These are phyloP conservation scores for Aspergillus latus DNA, from an alignment of 2,329 filamentous ascomycete species.

Conservation along the genomic window DNA sequence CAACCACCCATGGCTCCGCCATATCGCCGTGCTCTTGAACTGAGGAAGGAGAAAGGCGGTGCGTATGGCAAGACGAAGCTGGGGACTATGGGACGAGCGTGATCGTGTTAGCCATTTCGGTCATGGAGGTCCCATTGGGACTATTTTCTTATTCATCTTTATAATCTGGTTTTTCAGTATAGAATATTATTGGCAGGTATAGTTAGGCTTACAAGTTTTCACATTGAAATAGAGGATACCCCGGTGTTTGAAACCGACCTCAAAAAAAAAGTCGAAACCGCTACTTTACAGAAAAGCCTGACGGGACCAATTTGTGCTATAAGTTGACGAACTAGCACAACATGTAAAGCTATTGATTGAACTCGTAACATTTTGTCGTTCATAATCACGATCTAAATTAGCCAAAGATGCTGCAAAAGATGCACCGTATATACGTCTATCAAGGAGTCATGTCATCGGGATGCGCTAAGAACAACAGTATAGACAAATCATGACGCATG, in stretches of 20 bases:
- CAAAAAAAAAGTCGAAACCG: too few species aligned
- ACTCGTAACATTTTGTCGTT: neutral
- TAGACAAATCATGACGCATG: constrained; percentile 13
- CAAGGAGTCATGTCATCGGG: constrained; percentile 8
- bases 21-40: constrained; percentile 86
- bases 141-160: neutral
- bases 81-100: constrained; percentile 27
- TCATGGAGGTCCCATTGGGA: too few species aligned
- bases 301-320: too few species aligned
- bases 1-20: constrained; percentile 95
- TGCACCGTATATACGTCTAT: constrained; percentile 10
- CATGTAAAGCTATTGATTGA: too few species aligned
- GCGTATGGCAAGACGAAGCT: constrained; percentile 71
- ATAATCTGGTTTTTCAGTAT: neutral
- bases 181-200: neutral
- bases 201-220: neutral
- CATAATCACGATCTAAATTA: constrained; percentile 5
- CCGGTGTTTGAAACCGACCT: neutral
- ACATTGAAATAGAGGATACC: constrained; percentile 20
- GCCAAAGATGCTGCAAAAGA: neutral
- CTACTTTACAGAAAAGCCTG: neutral
- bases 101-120: constrained; percentile 8
- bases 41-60: constrained; percentile 72
- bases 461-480: constrained; percentile 25
- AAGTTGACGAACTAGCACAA: too few species aligned